Conservation (phyloP, 2,329 filamentous ascomycete species). For the Pestalotiopsis sp. region DNA sequence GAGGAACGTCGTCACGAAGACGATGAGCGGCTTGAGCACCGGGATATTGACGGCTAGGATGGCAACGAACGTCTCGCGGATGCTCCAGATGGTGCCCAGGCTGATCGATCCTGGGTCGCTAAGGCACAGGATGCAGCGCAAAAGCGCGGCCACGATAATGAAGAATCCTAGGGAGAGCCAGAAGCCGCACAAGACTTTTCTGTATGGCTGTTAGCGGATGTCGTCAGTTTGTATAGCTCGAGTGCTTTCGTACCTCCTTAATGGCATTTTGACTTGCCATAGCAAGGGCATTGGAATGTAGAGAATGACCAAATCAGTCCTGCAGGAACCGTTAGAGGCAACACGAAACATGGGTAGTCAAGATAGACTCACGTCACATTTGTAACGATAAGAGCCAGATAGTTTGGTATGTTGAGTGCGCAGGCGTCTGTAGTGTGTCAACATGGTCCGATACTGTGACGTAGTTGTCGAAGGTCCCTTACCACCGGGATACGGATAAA, state of each 20-base stretch:
- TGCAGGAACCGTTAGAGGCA: neutral
- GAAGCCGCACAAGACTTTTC: neutral
- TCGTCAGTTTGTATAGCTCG: neutral
- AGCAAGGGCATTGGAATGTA: neutral
- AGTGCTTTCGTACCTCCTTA: neutral
- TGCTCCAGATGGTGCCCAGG: neutral
- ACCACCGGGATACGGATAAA: neutral
- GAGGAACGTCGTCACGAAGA: neutral
- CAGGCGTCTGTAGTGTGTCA: neutral
- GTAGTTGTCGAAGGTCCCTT: neutral
- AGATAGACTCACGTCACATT: neutral
- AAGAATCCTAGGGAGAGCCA: neutral
- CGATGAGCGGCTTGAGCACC: neutral
- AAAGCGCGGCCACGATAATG: neutral
- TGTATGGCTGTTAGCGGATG: neutral
- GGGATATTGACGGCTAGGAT: neutral
- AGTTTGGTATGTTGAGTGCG: neutral
- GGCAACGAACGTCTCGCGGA: neutral
- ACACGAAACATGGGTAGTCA: neutral
- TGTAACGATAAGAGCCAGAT: neutral
- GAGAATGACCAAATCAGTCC: neutral
- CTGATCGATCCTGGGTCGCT: neutral
- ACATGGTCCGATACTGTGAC: neutral
- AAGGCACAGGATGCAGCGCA: neutral
- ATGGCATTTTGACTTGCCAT: neutral